Evolutionary conservation across 73 alveolate species (phyloP), one percentile per base, ranked within the genome.

Genomic region (Stentor roeselii): DNA sequence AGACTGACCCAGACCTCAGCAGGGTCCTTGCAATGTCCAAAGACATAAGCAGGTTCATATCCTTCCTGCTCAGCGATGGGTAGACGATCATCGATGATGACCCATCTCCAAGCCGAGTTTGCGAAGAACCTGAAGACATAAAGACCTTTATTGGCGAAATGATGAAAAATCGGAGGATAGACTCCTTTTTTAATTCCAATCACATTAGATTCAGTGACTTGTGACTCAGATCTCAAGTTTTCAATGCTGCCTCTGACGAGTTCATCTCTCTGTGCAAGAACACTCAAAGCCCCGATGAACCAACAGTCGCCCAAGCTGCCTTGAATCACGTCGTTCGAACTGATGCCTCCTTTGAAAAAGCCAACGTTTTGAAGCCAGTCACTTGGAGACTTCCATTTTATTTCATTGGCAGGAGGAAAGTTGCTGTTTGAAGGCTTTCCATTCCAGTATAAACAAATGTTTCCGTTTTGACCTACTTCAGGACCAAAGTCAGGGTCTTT

Each of bases 241-340:
- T 58, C 92, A 30, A 86, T 80, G 1, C 96, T 98, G 27, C 99
- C 99, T 80, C 97, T 87, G 58, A 98, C 83, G 60, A 96, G 94
- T 60, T 94, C 95, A 87, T 96, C 99, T 91, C 97, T 95, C 0
- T 98, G 93, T 2, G 99, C 99, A 6, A 98, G 87, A 36, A 98
- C 98, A 50, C 98, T 92, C 67, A 98, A 90, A 6, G 99, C 99
- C 11, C 99, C 95, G 39, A 98, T 93, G 86, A 98, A 95, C 99
- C 99, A 98, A 86, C 99, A 96, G 91, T 98, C 98, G 36, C 99
- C 99, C 40, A 96, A 61, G 78, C 89, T 89, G 15, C 99, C 99
- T 59, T 88, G 78, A 34, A 77, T 61, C 30, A 88, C 91, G 82
- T 86, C 92, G 78, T 88, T 86, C 40, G 86, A 77, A 36, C 86